Conservation (phyloP, 2,329 filamentous ascomycete genomes). For the Diplodia scrobiculata region DNA sequence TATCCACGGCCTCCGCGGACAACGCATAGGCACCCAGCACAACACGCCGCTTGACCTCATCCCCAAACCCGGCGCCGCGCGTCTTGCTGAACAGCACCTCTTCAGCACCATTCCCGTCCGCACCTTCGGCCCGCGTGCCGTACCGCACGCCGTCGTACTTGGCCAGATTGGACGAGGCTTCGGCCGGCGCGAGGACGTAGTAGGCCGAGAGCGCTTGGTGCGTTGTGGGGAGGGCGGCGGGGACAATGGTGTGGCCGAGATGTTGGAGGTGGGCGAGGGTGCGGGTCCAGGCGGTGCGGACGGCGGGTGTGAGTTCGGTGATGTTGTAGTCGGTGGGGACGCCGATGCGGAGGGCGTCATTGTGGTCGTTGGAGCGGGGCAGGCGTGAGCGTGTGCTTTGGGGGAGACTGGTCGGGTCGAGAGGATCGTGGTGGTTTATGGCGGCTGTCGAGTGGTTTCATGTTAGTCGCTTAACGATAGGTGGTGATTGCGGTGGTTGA, state of each 20-base stretch:
- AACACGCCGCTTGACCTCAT: slow-evolving; percentile 83
- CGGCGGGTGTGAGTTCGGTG: slow-evolving; percentile 68
- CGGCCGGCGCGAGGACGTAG: slow-evolving; percentile 91
- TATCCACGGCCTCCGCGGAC: slow-evolving; percentile 87
- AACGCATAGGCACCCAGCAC: slow-evolving; percentile 87
- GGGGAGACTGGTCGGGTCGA: slow-evolving; percentile 74
- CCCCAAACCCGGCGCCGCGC: slow-evolving; percentile 73
- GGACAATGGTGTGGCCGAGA: slow-evolving; percentile 70
- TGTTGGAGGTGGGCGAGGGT: slow-evolving; percentile 62
- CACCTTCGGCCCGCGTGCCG: slow-evolving; percentile 61
- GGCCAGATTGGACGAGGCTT: slow-evolving; percentile 92
- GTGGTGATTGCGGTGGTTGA: too few relatives aligned
- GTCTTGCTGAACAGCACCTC: slow-evolving; percentile 66
- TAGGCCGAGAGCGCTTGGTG: slow-evolving; percentile 86
- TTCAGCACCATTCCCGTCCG: slow-evolving; percentile 58
- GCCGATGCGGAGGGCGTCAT: slow-evolving; percentile 55
- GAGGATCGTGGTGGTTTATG: slow-evolving; percentile 63
- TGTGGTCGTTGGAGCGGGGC: background rate
- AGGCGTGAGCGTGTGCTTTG: slow-evolving; percentile 55
- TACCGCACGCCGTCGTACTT: slow-evolving; percentile 98
- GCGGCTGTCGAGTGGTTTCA: slow-evolving; percentile 42
- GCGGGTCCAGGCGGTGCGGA: slow-evolving; percentile 69
- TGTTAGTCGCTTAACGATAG: background rate
- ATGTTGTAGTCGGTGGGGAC: slow-evolving; percentile 83
- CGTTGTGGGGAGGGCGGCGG: slow-evolving; percentile 80